Evolutionary conservation across 2,329 filamentous ascomycete genomes (phyloP).

Genomic region (Capronia epimyces): DNA sequence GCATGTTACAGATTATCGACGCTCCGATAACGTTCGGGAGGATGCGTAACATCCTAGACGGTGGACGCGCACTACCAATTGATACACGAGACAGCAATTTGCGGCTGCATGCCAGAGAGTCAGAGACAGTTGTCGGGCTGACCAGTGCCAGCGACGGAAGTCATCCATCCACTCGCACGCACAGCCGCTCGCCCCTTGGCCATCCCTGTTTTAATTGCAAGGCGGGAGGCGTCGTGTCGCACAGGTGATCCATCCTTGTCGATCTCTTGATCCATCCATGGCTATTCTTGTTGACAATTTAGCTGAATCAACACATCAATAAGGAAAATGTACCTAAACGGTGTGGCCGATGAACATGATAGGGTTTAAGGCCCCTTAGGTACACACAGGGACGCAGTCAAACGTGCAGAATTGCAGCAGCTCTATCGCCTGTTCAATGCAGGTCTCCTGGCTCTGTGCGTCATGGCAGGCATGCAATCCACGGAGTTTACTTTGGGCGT

Average conservation of each 20-base stretch:
- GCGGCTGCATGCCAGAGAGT: background rate
- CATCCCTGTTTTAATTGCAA: slow-evolving; percentile 7
- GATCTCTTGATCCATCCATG: slow-evolving; percentile 14
- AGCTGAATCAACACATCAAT: background rate
- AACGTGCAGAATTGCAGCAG: background rate
- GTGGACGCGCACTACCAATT: background rate
- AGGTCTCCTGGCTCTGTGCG: background rate
- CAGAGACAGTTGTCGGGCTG: slow-evolving; percentile 9
- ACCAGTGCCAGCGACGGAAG: slow-evolving; percentile 14
- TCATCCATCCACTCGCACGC: slow-evolving; percentile 13
- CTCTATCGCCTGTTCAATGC: background rate
- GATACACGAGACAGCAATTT: slow-evolving; percentile 15
- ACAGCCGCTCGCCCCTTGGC: slow-evolving; percentile 9
- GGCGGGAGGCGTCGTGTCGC: slow-evolving; percentile 6
- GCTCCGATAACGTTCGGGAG: background rate
- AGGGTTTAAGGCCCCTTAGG: background rate
- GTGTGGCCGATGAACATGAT: background rate
- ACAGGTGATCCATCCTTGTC: slow-evolving; percentile 17
- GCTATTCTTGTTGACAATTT: slow-evolving; percentile 5
- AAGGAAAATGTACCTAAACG: background rate
- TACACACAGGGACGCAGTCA: background rate
- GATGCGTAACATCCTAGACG: background rate
- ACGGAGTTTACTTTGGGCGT: background rate
- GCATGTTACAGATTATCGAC: background rate
- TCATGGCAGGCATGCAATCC: background rate